Conservation (phyloP, 2,329 filamentous ascomycete genomes). For the Colletotrichum kahawae region DNA sequence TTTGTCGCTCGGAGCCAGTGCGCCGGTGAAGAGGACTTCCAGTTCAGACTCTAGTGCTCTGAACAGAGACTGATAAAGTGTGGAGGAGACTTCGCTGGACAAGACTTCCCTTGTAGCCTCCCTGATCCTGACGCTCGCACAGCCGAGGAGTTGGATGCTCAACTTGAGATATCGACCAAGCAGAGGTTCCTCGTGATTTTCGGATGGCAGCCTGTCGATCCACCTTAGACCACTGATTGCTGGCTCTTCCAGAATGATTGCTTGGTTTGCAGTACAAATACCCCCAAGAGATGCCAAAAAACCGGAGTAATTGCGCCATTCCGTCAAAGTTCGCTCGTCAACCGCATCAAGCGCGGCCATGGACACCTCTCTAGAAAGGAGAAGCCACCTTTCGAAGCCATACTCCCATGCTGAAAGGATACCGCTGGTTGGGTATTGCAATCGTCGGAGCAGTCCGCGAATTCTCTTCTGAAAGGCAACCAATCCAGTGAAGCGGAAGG, state of each 20-base stretch:
- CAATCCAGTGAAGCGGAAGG: conserved; percentile 70
- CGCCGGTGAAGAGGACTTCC: conserved; percentile 65
- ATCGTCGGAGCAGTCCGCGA: conserved; percentile 61
- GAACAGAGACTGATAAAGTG: conserved; percentile 67
- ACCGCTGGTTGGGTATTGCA: conserved; percentile 68
- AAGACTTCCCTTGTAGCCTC: conserved; percentile 72
- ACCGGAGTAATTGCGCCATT: conserved; percentile 74
- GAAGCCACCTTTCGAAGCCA: conserved; percentile 69
- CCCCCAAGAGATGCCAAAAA: conserved; percentile 72
- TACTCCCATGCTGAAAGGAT: conserved; percentile 71
- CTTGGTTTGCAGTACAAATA: conserved; percentile 66
- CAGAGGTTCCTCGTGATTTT: conserved; percentile 65
- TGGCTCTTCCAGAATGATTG: conserved; percentile 62
- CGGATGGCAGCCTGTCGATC: conserved; percentile 66
- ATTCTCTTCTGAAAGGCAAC: conserved; percentile 74
- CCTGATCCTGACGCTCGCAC: conserved; percentile 66
- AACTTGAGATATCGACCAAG: conserved; percentile 65
- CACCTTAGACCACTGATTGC: conserved; percentile 62
- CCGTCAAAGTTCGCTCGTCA: conserved; percentile 61
- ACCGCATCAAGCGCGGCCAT: conserved; percentile 54
- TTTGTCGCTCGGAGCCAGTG: conserved; percentile 54
- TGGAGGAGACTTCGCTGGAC: conserved; percentile 67
- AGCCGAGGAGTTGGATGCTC: conserved; percentile 69
- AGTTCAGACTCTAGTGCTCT: conserved; percentile 69
- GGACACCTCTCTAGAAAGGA: conserved; percentile 67